These are phyloP conservation scores for Candida boidinii DNA, from an alignment of 805 yeast species.

Conservation along the genomic window DNA sequence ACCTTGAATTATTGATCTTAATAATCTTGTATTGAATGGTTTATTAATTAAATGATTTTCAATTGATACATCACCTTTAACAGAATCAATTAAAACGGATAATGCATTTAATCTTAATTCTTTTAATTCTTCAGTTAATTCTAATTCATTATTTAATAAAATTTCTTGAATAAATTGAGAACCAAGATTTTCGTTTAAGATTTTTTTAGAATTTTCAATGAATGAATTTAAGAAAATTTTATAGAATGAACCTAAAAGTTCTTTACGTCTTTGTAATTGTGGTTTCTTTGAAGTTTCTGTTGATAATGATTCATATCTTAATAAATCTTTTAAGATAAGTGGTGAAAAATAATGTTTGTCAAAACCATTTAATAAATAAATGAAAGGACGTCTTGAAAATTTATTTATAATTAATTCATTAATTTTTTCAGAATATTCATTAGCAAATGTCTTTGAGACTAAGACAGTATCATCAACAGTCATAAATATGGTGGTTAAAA, in stretches of 20 bases:
- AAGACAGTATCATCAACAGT: conserved; percentile 92
- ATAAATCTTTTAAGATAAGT: conserved; percentile 46
- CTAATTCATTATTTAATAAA: conserved; percentile 37
- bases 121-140: conserved; percentile 24
- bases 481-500: conserved; percentile 68
- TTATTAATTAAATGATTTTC: conserved; percentile 61
- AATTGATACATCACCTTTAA: conserved; percentile 58
- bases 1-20: conserved; percentile 74
- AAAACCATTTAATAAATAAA: conserved; percentile 70
- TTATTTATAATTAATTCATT: conserved; percentile 56
- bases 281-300: conserved; percentile 78
- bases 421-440: conserved; percentile 45
- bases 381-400: conserved; percentile 80
- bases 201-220: conserved; percentile 36
- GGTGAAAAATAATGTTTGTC: conserved; percentile 82
- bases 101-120: conserved; percentile 36
- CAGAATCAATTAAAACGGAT: conserved; percentile 45
- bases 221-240: conserved; percentile 57
- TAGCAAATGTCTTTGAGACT: conserved; percentile 61
- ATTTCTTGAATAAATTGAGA: conserved; percentile 78
- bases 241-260: conserved; percentile 54
- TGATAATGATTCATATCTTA: conserved; percentile 52
- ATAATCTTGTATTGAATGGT: conserved; percentile 66
- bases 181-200: conserved; percentile 67
- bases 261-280: conserved; percentile 63